Percentiles rank a stretch among this genome's conserved stretches.
Conservation (phyloP, 2,329 filamentous ascomycete species). For the Dactylellina haptotyla region DNA sequence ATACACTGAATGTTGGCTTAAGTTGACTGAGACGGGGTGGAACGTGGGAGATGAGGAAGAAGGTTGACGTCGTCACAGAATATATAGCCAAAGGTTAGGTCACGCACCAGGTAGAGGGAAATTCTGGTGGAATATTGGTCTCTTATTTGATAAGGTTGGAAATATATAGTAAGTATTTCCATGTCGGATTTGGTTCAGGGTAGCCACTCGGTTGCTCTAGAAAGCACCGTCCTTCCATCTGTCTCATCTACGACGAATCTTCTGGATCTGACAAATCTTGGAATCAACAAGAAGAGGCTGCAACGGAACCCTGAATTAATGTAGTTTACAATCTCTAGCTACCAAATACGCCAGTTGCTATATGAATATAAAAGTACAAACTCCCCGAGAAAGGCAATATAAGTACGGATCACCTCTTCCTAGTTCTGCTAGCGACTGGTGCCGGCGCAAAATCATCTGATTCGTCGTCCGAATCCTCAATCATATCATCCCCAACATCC, state of each 20-base stretch:
- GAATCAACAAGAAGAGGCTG: no score
- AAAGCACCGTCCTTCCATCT: no score
- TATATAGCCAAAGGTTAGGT: no score
- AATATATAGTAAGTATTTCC: no score
- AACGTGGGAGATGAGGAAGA: not conserved
- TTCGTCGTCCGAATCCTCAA: slow-evolving; percentile 51
- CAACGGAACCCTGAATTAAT: no score
- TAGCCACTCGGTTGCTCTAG: not conserved
- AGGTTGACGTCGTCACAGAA: not conserved
- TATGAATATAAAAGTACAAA: not conserved
- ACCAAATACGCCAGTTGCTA: not conserved
- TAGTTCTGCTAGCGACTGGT: slow-evolving; percentile 21
- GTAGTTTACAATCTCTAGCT: no score
- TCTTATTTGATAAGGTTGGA: not conserved
- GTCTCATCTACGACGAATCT: no score
- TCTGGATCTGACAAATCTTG: no score
- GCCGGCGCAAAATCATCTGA: slow-evolving; percentile 53
- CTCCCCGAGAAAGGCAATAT: not conserved
- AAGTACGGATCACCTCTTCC: slow-evolving; percentile 6
- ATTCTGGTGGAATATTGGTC: not conserved
- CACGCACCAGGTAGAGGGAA: no score
- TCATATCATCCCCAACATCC: slow-evolving; percentile 46
- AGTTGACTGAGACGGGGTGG: slow-evolving; percentile 10
- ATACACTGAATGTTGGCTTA: not conserved
- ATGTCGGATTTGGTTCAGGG: not conserved